Conservation (phyloP, 2,329 filamentous ascomycete species). For the Gliomastix tumulicola region DNA sequence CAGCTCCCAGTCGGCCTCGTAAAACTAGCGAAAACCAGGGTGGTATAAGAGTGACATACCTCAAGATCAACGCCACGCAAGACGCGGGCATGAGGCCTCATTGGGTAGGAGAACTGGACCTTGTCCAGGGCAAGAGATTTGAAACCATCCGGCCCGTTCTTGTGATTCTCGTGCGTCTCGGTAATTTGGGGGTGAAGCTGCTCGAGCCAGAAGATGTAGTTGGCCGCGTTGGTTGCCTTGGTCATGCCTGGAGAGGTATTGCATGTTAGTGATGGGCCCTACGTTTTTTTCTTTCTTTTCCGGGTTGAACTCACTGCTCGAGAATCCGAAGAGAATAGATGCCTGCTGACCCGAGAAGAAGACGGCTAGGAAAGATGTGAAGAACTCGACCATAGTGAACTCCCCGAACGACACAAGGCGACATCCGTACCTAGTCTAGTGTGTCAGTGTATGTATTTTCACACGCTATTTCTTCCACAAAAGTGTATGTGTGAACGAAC, state of each 20-base stretch:
- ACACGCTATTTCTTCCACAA: too few relatives aligned
- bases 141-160: constrained; percentile 8
- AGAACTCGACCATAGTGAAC: constrained; percentile 1
- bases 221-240: constrained; percentile 25
- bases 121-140: constrained; percentile 63
- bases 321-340: constrained; percentile 17
- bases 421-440: constrained; percentile 30
- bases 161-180: constrained; percentile 16
- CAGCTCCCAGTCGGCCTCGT: neutral
- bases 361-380: constrained; percentile 1
- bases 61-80: constrained; percentile 20
- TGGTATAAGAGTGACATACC: neutral
- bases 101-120: constrained; percentile 92
- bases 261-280: neutral
- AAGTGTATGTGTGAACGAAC: constrained; percentile 43
- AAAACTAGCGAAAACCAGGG: neutral
- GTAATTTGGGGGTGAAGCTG: constrained; percentile 14
- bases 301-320: constrained; percentile 18
- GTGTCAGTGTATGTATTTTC: constrained; percentile 7
- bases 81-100: constrained; percentile 48
- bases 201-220: constrained; percentile 26
- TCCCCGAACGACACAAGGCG: neutral
- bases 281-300: neutral
- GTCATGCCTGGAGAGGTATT: constrained; percentile 22
- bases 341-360: constrained; percentile 1